Base-by-base conservation (phyloP, 2,329 filamentous ascomycete species). In the Scytalidium lignicola region DNA sequence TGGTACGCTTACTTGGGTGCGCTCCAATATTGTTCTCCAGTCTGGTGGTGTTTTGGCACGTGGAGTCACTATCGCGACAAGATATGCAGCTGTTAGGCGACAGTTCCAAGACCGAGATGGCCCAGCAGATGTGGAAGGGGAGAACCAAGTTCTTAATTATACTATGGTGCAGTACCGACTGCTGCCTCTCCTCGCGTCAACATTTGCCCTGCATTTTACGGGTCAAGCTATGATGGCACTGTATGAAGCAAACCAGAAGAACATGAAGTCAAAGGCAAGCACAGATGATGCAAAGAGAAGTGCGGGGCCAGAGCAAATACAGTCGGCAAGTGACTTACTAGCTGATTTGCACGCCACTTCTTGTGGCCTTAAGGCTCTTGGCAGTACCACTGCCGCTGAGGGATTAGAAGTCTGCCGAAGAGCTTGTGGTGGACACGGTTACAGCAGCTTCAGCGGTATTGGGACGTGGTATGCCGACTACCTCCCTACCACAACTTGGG, bases 161-260 rank as follows among this genome's bases (percentile, higher is more conserved):
- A 88, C 85, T 54, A 90, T 88, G 81, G 86, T 90, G 7, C 86
- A 90, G 64, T 79, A 86, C 60, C 79, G 87, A 43, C 72, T 90
- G 2, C 70, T 90, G 19, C 85, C 87, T 1, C 73, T 90, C 2
- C 71, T 91, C 8, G 86, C 86, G 1, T 78, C 86, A 2, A 86
- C 85, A 1, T 90, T 86, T 55, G 86, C 87, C n/a, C 73, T 90
- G 12, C 85, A 89, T 66, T 90, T 90, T 62, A 90, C 87, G 18
- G 86, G 87, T 26, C 81, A 83, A 49, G 79, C 79, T 32, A 90
- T 90, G 86, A 86, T 89, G 74, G 73, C 72, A 3, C 71, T 90
- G 18, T 90, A 90, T 65, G 69, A 85, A 60, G 80, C 85, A 57
- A 88, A 86, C 66, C 84, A 88, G 68, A 80, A 79, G 66, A 80